These are phyloP conservation scores for Mycena galopus DNA, from an alignment of 768 basidiomycete species.

Conservation along the genomic window DNA sequence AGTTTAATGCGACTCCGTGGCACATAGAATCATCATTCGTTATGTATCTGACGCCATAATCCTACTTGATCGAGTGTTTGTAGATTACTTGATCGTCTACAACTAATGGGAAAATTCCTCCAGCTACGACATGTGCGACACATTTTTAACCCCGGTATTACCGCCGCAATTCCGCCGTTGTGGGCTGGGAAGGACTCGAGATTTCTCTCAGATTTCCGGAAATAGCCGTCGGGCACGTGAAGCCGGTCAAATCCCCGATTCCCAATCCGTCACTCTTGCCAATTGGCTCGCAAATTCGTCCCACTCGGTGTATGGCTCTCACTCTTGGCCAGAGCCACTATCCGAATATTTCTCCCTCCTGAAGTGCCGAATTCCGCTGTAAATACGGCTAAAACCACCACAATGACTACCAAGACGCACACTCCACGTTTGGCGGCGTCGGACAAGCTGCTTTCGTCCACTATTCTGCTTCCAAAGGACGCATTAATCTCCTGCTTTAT, in stretches of 20 bases:
- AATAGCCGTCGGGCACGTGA: neutral
- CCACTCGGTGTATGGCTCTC: slow-evolving; percentile 23
- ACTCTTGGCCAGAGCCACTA: slow-evolving; percentile 5
- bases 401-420: slow-evolving; percentile 32
- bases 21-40: too few relatives aligned
- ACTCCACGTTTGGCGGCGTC: slow-evolving; percentile 27
- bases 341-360: neutral
- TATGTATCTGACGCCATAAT: too few relatives aligned
- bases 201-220: neutral
- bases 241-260: neutral
- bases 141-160: too few relatives aligned
- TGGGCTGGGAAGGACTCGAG: neutral
- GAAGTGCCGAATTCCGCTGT: neutral
- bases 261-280: slow-evolving; percentile 20
- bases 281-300: neutral
- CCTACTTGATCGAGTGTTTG: too few relatives aligned
- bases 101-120: too few relatives aligned
- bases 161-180: neutral
- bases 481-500: slow-evolving; percentile 30
- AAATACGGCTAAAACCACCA: neutral
- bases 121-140: too few relatives aligned
- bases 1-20: neutral
- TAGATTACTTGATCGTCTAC: too few relatives aligned
- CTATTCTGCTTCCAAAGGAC: slow-evolving; percentile 33
- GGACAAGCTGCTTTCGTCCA: slow-evolving; percentile 36